These are phyloP conservation scores for Phlebopus sp. DNA, from an alignment of 1,284 basidiomycete genomes.

Conservation along the genomic window DNA sequence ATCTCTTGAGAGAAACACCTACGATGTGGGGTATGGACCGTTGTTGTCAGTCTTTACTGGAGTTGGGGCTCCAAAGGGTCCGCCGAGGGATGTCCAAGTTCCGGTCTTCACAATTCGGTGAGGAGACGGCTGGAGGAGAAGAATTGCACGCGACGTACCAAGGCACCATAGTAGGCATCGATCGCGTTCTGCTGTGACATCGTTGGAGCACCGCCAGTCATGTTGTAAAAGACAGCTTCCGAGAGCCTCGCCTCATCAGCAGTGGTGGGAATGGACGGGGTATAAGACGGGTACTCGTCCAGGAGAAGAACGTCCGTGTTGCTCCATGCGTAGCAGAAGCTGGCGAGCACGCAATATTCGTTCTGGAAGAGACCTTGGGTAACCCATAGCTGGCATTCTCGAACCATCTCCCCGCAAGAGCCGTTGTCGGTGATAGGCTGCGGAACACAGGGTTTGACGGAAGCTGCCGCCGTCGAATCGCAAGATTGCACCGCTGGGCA, in stretches of 20 bases:
- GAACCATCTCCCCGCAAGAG: slow-evolving; percentile 18
- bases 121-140: neutral
- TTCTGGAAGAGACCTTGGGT: slow-evolving; percentile 23
- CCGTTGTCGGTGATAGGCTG: slow-evolving; percentile 24
- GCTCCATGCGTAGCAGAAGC: slow-evolving; percentile 25
- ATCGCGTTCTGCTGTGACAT: slow-evolving; percentile 25
- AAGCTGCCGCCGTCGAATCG: slow-evolving; percentile 1
- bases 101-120: slow-evolving; percentile 12
- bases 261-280: slow-evolving; percentile 8
- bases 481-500: slow-evolving; percentile 13
- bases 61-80: slow-evolving; percentile 8
- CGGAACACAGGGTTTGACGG: slow-evolving; percentile 14
- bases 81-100: slow-evolving; percentile 9
- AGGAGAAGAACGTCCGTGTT: slow-evolving; percentile 18
- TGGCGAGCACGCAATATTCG: slow-evolving; percentile 21
- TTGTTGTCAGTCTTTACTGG: slow-evolving; percentile 6
- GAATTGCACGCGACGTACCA: slow-evolving; percentile 10
- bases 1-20: neutral
- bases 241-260: slow-evolving; percentile 14
- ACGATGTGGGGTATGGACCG: slow-evolving; percentile 26
- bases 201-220: slow-evolving; percentile 16
- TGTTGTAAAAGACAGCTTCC: slow-evolving; percentile 19
- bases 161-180: slow-evolving; percentile 19
- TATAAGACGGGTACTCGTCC: slow-evolving; percentile 12
- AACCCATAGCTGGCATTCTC: slow-evolving; percentile 14